phyloP scores from a whole-genome alignment of 2,329 filamentous ascomycete species.

The Pestalotiopsis sp. region DNA sequence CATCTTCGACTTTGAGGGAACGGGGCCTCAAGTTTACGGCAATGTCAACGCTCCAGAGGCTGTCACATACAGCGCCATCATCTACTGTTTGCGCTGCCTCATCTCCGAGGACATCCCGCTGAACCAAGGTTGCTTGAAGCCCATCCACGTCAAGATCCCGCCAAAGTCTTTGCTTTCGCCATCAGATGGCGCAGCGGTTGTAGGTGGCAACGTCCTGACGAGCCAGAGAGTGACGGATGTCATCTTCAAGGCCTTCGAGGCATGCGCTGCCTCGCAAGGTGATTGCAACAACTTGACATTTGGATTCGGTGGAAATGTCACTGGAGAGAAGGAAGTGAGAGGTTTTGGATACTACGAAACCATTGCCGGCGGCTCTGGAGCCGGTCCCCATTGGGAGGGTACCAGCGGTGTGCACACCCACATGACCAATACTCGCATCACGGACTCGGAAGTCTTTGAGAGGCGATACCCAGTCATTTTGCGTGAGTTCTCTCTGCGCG shows the following conservation, averaged over 20 bases:
- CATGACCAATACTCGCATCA: slow-evolving; percentile 80
- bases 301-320: slow-evolving; percentile 68
- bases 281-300: slow-evolving; percentile 81
- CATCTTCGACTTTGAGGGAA: slow-evolving; percentile 74
- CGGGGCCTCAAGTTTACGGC: slow-evolving; percentile 73
- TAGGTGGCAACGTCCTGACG: slow-evolving; percentile 77
- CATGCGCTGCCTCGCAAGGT: slow-evolving; percentile 73
- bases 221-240: slow-evolving; percentile 77
- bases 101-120: slow-evolving; percentile 77
- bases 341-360: slow-evolving; percentile 84
- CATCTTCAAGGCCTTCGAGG: slow-evolving; percentile 74
- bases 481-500: slow-evolving; percentile 64
- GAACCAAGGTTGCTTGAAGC: slow-evolving; percentile 76
- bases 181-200: slow-evolving; percentile 72
- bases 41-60: slow-evolving; percentile 79
- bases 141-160: slow-evolving; percentile 70
- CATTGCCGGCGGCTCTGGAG: slow-evolving; percentile 73
- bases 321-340: slow-evolving; percentile 55
- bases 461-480: slow-evolving; percentile 72
- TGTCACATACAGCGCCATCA: slow-evolving; percentile 77
- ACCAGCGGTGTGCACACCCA: slow-evolving; percentile 72
- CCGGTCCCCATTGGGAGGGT: slow-evolving; percentile 69
- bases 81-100: slow-evolving; percentile 75
- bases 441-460: slow-evolving; percentile 74
- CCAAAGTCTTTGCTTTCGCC: slow-evolving; percentile 71